Evolutionary conservation across 768 basidiomycete species (phyloP).

Genomic region (Strobilomyces dryophilus): DNA sequence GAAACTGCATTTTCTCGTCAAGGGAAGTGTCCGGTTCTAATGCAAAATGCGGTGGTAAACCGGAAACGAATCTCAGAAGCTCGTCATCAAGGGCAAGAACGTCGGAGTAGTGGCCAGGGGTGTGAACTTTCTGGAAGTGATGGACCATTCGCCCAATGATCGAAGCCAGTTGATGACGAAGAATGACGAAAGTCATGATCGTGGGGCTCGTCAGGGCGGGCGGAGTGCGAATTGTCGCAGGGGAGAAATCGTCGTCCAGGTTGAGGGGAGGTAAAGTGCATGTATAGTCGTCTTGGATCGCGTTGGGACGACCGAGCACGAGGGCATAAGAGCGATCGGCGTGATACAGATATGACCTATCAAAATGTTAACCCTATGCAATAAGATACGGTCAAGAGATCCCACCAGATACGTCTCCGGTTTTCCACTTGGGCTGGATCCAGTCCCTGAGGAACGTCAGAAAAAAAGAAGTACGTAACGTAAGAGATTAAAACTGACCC

Average conservation of each 20-base stretch:
- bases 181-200: constrained; percentile 81
- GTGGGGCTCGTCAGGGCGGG: constrained; percentile 69
- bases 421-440: constrained; percentile 80
- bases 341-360: constrained; percentile 87
- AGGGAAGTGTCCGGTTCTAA: constrained; percentile 73
- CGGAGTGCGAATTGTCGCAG: constrained; percentile 43
- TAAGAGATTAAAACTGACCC: constrained; percentile 47
- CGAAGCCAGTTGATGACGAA: constrained; percentile 74
- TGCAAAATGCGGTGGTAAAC: constrained; percentile 76
- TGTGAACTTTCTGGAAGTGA: constrained; percentile 85
- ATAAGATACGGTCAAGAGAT: background rate
- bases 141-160: constrained; percentile 91
- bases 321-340: constrained; percentile 91
- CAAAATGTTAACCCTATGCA: constrained; percentile 4
- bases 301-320: constrained; percentile 84
- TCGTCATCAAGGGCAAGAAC: constrained; percentile 82
- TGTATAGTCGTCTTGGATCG: constrained; percentile 86
- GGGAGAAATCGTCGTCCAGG: constrained; percentile 55
- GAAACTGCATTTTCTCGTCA: constrained; percentile 59
- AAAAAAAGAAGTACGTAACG: background rate
- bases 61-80: constrained; percentile 67
- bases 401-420: constrained; percentile 82
- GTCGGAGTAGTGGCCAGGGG: constrained; percentile 77
- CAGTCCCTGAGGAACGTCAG: constrained; percentile 47
- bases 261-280: constrained; percentile 77